Base-by-base conservation (phyloP, 371 early-diverging fungal species). In the Entomophthora muscae region DNA sequence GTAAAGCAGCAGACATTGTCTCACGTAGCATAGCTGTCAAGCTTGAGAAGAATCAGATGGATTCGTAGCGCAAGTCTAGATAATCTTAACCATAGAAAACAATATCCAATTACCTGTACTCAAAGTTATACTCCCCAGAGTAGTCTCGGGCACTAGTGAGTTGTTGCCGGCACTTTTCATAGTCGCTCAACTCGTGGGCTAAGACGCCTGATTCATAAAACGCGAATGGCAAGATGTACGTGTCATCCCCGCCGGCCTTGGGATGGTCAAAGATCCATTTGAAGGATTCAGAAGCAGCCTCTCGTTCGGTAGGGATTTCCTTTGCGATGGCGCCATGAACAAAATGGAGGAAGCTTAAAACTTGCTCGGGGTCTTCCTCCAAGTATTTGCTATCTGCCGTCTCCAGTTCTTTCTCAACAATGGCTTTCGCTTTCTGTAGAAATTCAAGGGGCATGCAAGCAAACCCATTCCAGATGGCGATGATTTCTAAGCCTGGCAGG, bases 171-270 rank as follows among this genome's bases (percentile, higher is more conserved):
- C 42, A 42, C 10, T 73, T 68, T 3, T 73, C 70, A 53, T 76
- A 75, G 26, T 71, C 69, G 26, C 72, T 65, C 24, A 69, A 66
- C 28, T 71, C 68, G 80, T 79, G 80, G 29, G 72, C 72, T 1
- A 75, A 74, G 17, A 79, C 76, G 42, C 83, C 83, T 1, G 78
- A 75, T 66, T 83, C 83, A 78, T 81, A 83, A 65, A 75, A 80
- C 23, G 81, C 75, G 65, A 79, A 83, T 7, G 83, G 83, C 3
- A 78, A 71, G 7, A 81, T 67, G 80, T 80, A 83, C 33, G 74
- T 77, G 29, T 78, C 74, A 23, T 76, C 70, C 24, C 66, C 68
- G 55, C 79, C 75, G 59, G 73, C 75, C 29, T 71, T 70, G 30
- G 73, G 70, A 58, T 79, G 73, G 59, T 81, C 83, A 59, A 80